Evolutionary conservation across 768 basidiomycete species (phyloP), one percentile per base, ranked within the genome.

Genomic region (Trametes gibbosa): DNA sequence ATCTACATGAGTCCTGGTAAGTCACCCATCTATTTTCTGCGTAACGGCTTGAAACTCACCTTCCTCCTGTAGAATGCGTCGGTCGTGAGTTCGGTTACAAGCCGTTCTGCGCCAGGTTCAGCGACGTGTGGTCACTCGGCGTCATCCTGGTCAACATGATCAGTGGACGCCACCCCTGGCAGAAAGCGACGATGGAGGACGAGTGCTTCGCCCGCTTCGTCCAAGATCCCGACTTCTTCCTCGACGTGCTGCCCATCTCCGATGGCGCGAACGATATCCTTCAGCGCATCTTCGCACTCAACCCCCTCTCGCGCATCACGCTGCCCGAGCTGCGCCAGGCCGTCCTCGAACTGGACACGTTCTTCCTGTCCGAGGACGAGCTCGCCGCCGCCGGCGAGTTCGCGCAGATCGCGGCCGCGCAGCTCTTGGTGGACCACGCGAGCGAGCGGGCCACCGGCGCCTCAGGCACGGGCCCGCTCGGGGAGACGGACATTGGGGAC

Each of bases 121-220:
- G 82, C 78, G 87, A 90, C 63, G 78, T 89, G 59, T 90, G 89
- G 89, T 78, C 88, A 5, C 72, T 90, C 25, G 89, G 87, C 21
- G 81, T 96, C 62, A 89, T 96, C 63, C 80, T 96, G 55, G 80
- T 88, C 64, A 95, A 93, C 72, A 82, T 96, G 76, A 84, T 90
- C 48, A 85, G 85, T 58, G 86, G 77, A 2, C 76, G 78, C 53
- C 80, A 79, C 64, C 82, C 81, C 25, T 85, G 84, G 84, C 68
- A 72, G 45, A 72, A 74, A 57, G 81, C 84, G 14, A 74, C 72
- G 75, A 77, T 64, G 68, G 77, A 59, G 7, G 82, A 83, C 70
- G 70, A 75, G 56, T 78, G 74, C 29, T 84, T 81, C 73, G 62
- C 71, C 23, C 74, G 73, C 19, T 83, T 73, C 70, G 69, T 81